These are phyloP conservation scores for Hygrophila difformis DNA, from an alignment of 257 asterid genomes.

Conservation along the genomic window DNA sequence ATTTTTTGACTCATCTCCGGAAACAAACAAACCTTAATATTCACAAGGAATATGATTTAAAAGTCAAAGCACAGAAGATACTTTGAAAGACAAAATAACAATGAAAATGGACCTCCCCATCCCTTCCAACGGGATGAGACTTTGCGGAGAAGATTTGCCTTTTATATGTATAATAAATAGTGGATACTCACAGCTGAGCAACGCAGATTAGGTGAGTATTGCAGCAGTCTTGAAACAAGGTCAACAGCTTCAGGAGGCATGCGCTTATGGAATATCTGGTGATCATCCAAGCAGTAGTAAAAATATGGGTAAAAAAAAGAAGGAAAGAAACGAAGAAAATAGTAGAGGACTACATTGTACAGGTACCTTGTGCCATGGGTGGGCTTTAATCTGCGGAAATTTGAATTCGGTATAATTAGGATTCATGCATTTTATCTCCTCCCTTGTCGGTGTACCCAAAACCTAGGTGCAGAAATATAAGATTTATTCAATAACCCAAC, in stretches of 20 bases:
- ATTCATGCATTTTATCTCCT: conserved; percentile 89
- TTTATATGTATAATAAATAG: too few species aligned
- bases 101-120: not conserved
- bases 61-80: too few species aligned
- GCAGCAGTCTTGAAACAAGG: conserved; percentile 72
- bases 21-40: too few species aligned
- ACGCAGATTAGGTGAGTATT: conserved; percentile 75
- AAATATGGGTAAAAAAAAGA: conserved; percentile 11
- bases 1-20: not conserved
- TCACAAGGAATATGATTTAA: too few species aligned
- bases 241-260: conserved; percentile 82
- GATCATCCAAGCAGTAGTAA: conserved; percentile 3
- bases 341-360: not conserved
- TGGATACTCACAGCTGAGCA: conserved; percentile 60
- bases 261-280: conserved; percentile 70
- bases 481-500: conserved; percentile 5
- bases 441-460: conserved; percentile 83
- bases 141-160: too few species aligned
- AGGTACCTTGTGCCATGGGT: conserved; percentile 77
- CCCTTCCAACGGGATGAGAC: not conserved
- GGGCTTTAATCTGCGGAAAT: conserved; percentile 78
- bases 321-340: not conserved
- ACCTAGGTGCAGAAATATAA: conserved; percentile 28
- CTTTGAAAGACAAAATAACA: not conserved
- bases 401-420: conserved; percentile 76